Conservation (phyloP, 108 stramenopile species). For the Skeletonema grethae region DNA sequence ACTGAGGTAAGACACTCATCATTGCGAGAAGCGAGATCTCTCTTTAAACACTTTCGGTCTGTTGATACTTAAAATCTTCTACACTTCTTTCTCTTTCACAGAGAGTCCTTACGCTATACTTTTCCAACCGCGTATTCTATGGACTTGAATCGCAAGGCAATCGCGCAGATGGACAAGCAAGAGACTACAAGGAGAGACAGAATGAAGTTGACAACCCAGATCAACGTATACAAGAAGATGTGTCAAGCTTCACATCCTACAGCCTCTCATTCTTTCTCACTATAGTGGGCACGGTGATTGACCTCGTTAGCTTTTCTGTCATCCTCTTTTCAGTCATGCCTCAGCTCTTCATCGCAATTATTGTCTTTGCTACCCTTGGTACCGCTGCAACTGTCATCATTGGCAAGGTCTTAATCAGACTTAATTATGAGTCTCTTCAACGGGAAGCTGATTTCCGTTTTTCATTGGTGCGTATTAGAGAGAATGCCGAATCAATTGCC, state of each 20-base stretch:
- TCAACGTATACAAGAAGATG: slow-evolving; percentile 79
- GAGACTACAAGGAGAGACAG: slow-evolving; percentile 12
- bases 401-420: slow-evolving; percentile 50
- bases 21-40: background rate
- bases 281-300: slow-evolving; percentile 60
- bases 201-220: slow-evolving; percentile 75
- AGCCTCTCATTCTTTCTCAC: slow-evolving; percentile 69
- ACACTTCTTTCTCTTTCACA: background rate
- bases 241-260: slow-evolving; percentile 64
- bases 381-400: slow-evolving; percentile 44
- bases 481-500: slow-evolving; percentile 82
- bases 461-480: slow-evolving; percentile 62
- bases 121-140: slow-evolving; percentile 63
- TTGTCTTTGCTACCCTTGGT: slow-evolving; percentile 60
- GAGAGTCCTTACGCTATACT: slow-evolving; percentile 55
- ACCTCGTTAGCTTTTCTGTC: slow-evolving; percentile 64
- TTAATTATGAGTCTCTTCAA: slow-evolving; percentile 66
- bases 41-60: background rate
- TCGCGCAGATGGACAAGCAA: background rate
- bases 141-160: slow-evolving; percentile 35
- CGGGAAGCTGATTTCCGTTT: slow-evolving; percentile 76
- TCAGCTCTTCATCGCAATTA: slow-evolving; percentile 62
- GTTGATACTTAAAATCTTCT: background rate
- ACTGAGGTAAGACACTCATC: slow-evolving; percentile 34
- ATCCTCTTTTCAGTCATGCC: slow-evolving; percentile 72